These are phyloP conservation scores for Aspergillus carbonarius DNA, from an alignment of 2,329 filamentous ascomycete genomes.

Conservation along the genomic window DNA sequence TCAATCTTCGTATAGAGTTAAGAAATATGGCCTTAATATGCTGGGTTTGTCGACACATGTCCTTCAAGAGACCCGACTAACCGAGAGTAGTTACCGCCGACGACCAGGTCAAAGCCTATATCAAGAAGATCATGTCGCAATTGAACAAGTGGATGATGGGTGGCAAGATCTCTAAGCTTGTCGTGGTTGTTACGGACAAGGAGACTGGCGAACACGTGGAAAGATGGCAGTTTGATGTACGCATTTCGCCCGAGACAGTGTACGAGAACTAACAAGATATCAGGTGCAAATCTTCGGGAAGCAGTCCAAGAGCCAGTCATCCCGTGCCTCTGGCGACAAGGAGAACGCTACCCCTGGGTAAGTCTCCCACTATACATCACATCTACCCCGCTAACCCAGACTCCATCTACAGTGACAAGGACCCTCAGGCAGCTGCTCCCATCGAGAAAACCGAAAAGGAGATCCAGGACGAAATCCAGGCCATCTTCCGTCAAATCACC, in stretches of 20 bases:
- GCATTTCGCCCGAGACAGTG: conserved; percentile 21
- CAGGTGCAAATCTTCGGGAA: conserved; percentile 61
- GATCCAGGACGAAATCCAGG: conserved; percentile 93
- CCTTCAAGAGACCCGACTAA: conserved; percentile 14
- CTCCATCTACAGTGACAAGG: conserved; percentile 28
- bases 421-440: conserved; percentile 29
- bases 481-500: conserved; percentile 96
- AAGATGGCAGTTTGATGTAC: conserved; percentile 95
- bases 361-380: conserved; percentile 19
- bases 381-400: not conserved
- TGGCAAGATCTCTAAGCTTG: conserved; percentile 94
- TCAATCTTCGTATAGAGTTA: conserved; percentile 57
- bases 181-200: conserved; percentile 95
- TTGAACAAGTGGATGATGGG: conserved; percentile 97
- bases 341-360: conserved; percentile 66
- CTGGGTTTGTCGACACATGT: conserved; percentile 56
- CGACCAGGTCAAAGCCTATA: conserved; percentile 98
- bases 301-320: conserved; percentile 49
- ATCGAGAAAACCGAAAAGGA: conserved; percentile 84
- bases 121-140: conserved; percentile 99
- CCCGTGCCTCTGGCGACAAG: conserved; percentile 58
- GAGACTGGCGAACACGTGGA: conserved; percentile 96
- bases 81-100: conserved; percentile 72
- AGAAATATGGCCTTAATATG: conserved; percentile 99
- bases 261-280: conserved; percentile 12